Evolutionary conservation across 139 green algal species (phyloP).

Genomic region (Auxenochlorella pyrenoidosa): DNA sequence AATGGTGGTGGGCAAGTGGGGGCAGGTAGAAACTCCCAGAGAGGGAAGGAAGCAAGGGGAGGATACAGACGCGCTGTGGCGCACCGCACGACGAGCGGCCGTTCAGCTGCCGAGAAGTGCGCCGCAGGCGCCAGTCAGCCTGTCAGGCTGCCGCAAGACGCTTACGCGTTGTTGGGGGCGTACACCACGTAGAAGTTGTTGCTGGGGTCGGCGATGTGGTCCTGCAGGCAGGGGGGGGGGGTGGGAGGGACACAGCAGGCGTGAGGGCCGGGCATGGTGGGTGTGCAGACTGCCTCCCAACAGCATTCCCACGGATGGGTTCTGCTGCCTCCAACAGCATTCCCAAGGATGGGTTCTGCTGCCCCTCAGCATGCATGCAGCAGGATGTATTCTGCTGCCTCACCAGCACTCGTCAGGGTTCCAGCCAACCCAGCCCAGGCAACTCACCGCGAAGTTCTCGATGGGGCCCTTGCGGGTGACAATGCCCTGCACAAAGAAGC

Average conservation of each 20-base stretch:
- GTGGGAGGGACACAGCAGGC: no score
- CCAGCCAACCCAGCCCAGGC: no score
- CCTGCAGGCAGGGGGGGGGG: no score
- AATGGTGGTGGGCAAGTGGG: neutral
- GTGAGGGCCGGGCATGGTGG: no score
- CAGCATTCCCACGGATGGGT: no score
- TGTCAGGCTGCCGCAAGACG: neutral
- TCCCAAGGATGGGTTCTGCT: no score
- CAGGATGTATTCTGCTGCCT: no score
- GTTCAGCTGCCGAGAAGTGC: neutral
- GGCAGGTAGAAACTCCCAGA: neutral
- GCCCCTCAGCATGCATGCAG: no score
- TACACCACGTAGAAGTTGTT: neutral
- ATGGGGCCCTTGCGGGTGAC: slow-evolving; percentile 77
- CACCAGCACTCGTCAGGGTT: no score
- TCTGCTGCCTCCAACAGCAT: no score
- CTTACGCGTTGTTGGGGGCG: slow-evolving; percentile 12
- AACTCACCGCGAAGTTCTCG: slow-evolving; percentile 69
- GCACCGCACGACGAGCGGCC: neutral
- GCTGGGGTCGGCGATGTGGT: no score
- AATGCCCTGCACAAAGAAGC: slow-evolving; percentile 71
- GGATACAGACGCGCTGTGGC: neutral
- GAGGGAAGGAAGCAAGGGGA: neutral
- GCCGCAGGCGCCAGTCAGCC: neutral
- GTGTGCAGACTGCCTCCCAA: no score